phyloP scores from a whole-genome alignment of 805 yeast genomes.

The Ogataea wickerhamii region DNA sequence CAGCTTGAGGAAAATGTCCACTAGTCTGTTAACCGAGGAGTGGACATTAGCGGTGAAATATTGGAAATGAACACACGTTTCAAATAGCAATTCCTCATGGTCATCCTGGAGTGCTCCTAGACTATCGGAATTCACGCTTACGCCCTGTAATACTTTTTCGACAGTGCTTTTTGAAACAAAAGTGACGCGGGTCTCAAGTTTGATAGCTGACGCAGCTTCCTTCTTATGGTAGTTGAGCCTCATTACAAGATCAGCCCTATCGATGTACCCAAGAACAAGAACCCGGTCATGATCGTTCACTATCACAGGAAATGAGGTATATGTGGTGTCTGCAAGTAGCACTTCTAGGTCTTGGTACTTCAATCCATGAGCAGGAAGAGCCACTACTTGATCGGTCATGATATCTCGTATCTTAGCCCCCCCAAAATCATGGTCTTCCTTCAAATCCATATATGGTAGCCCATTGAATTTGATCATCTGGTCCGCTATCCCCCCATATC shows the following conservation, averaged over 20 bases:
- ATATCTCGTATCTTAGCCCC: constrained; percentile 48
- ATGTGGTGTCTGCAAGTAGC: constrained; percentile 33
- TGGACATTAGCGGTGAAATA: constrained; percentile 57
- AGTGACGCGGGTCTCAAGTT: constrained; percentile 9
- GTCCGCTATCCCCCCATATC: constrained; percentile 85
- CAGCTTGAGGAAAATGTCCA: constrained; percentile 67
- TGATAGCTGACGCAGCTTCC: constrained; percentile 1
- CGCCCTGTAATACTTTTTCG: constrained; percentile 1
- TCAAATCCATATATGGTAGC: constrained; percentile 71
- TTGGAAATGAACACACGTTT: constrained; percentile 43
- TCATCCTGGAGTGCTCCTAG: constrained; percentile 5
- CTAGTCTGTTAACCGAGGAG: constrained; percentile 55
- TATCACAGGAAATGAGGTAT: constrained; percentile 55
- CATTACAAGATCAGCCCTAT: constrained; percentile 38
- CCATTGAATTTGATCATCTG: constrained; percentile 90
- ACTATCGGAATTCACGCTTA: not conserved
- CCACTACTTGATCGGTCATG: constrained; percentile 48
- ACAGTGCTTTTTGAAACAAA: constrained; percentile 13
- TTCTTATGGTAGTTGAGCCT: constrained; percentile 26
- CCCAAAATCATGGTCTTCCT: constrained; percentile 62
- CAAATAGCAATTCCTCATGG: constrained; percentile 22
- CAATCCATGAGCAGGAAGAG: constrained; percentile 38
- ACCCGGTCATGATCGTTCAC: constrained; percentile 34
- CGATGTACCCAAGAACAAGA: constrained; percentile 43
- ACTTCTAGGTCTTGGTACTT: constrained; percentile 33